Percentiles rank a stretch among this genome's conserved stretches.
phyloP scores from a whole-genome alignment of 805 yeast species.

The Ogataea allantospora region DNA sequence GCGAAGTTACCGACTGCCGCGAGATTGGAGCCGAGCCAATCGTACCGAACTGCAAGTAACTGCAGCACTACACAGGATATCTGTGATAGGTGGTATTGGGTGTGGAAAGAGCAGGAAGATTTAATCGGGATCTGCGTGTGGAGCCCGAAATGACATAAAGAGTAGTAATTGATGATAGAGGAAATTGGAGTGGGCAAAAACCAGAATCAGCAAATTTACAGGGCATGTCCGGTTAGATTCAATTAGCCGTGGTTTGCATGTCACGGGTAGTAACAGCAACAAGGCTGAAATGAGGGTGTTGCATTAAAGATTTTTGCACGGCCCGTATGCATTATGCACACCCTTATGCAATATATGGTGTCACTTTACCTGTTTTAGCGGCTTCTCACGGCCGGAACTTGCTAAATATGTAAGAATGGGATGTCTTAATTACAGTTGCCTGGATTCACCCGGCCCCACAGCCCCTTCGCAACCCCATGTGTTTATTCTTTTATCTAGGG shows the following conservation, averaged over 20 bases:
- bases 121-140: neutral
- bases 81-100: neutral
- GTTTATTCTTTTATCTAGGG: too few relatives aligned
- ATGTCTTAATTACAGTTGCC: too few relatives aligned
- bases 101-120: neutral
- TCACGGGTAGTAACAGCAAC: too few relatives aligned
- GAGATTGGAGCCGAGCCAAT: too few relatives aligned
- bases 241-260: neutral
- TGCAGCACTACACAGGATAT: neutral
- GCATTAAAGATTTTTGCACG: neutral
- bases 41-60: too few relatives aligned
- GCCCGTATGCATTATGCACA: constrained; percentile 2
- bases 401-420: too few relatives aligned
- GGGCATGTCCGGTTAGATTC: neutral
- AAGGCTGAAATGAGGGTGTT: neutral
- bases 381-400: neutral
- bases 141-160: neutral
- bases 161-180: neutral
- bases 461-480: neutral
- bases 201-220: neutral
- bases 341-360: neutral
- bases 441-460: neutral
- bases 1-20: too few relatives aligned
- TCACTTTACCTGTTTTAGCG: neutral
- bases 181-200: neutral